phyloP scores from a whole-genome alignment of 2,329 filamentous ascomycete genomes.

The Ceratocystis colombiana region DNA sequence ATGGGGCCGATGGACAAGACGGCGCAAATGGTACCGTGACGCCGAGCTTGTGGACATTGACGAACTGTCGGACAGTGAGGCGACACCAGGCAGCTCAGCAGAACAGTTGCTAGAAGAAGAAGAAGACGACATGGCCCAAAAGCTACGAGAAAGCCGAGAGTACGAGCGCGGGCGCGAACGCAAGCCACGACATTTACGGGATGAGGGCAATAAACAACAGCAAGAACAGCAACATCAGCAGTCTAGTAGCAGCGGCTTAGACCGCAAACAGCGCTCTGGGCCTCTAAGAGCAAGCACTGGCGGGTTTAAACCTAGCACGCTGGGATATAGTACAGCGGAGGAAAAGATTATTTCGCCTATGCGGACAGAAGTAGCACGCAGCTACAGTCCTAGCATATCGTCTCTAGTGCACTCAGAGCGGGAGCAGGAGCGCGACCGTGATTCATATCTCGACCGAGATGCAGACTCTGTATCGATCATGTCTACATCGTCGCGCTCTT shows the following conservation, averaged over 20 bases:
- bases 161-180: slow-evolving; percentile 1
- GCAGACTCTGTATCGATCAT: slow-evolving; percentile 39
- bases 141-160: neutral
- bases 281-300: slow-evolving; percentile 16
- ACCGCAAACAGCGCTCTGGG: slow-evolving; percentile 21
- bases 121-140: neutral
- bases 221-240: slow-evolving; percentile 18
- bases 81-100: neutral
- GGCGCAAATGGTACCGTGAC: slow-evolving; percentile 92
- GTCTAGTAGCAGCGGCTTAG: slow-evolving; percentile 6
- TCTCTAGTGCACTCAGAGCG: slow-evolving; percentile 17
- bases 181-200: neutral
- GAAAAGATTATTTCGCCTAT: slow-evolving; percentile 34
- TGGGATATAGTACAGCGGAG: slow-evolving; percentile 33
- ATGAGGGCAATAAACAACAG: neutral
- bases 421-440: neutral
- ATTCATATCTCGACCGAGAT: slow-evolving; percentile 26
- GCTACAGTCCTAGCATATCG: slow-evolving; percentile 16
- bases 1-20: slow-evolving; percentile 87
- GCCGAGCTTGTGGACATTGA: slow-evolving; percentile 78
- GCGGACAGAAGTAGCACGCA: slow-evolving; percentile 28
- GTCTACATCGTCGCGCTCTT: slow-evolving; percentile 41
- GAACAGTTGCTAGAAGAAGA: neutral
- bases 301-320: slow-evolving; percentile 26
- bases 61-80: slow-evolving; percentile 20